Conservation (phyloP, 768 basidiomycete species). For the Calocybe indica region DNA sequence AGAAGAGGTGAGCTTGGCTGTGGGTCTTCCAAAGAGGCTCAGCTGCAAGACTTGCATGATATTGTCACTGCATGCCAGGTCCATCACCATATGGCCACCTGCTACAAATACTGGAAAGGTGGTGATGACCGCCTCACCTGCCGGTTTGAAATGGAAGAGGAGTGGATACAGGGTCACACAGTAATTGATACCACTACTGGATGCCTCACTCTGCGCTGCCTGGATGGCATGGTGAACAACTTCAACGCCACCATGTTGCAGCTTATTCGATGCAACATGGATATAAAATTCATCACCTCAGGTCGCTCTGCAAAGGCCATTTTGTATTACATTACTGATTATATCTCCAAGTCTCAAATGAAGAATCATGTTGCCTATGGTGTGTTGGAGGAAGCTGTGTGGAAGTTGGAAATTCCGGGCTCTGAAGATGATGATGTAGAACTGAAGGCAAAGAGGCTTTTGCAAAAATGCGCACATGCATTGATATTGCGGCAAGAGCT, state of each 20-base stretch:
- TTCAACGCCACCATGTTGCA: conserved; percentile 33
- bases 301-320: conserved; percentile 35
- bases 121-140: no score
- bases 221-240: conserved; percentile 37
- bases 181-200: conserved; percentile 30
- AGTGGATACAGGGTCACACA: no score
- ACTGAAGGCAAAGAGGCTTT: conserved; percentile 19
- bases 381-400: conserved; percentile 26
- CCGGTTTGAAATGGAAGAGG: no score
- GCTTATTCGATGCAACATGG: conserved; percentile 37
- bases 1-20: not conserved
- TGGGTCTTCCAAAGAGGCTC: no score
- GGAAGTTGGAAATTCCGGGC: conserved; percentile 19
- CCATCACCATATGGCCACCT: no score
- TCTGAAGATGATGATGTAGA: conserved; percentile 11
- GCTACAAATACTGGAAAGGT: no score
- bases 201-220: conserved; percentile 20
- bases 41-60: conserved; percentile 6
- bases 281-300: conserved; percentile 39
- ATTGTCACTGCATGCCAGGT: conserved; percentile 27
- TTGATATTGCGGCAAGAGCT: conserved; percentile 34
- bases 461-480: conserved; percentile 29
- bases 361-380: conserved; percentile 35
- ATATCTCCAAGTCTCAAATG: conserved; percentile 38
- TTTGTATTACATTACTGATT: conserved; percentile 41